These are phyloP conservation scores for Lippia alba DNA, from an alignment of 305 asterid genomes.

Conservation along the genomic window DNA sequence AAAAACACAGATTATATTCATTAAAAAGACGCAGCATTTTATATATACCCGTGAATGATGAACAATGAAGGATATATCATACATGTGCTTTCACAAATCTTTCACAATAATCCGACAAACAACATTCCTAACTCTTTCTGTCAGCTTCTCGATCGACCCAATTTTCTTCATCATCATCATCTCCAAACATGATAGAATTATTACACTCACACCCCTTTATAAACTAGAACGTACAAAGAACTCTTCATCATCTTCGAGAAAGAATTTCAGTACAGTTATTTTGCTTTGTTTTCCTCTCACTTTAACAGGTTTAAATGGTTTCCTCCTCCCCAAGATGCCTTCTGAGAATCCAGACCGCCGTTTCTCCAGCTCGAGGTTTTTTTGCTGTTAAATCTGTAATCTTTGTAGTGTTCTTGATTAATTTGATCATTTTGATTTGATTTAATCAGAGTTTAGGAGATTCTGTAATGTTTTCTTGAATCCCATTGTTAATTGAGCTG, in stretches of 20 bases:
- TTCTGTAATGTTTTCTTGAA: not conserved
- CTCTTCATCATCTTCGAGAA: not conserved
- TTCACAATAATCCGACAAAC: no score
- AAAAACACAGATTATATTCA: no score
- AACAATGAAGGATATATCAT: no score
- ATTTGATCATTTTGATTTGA: no score
- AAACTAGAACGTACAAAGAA: not conserved
- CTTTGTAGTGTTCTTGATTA: no score
- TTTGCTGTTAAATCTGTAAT: no score
- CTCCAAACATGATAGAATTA: not conserved
- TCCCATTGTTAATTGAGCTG: not conserved
- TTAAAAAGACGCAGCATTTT: no score
- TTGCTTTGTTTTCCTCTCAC: not conserved
- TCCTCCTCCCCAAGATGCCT: conserved; percentile 52
- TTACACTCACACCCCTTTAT: not conserved
- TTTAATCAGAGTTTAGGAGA: not conserved
- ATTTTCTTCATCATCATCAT: conserved; percentile 20
- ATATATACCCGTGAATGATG: no score
- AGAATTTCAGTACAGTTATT: not conserved
- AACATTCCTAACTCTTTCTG: not conserved
- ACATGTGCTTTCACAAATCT: no score
- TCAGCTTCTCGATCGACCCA: conserved; percentile 7
- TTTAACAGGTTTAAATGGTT: conserved; percentile 47
- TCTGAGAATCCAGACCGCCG: conserved; percentile 46
- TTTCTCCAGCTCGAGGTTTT: conserved; percentile 55